Evolutionary conservation across 78 protist genomes (phyloP), one percentile per base, ranked within the genome.

Genomic region (Monocercomonoides exilis): DNA sequence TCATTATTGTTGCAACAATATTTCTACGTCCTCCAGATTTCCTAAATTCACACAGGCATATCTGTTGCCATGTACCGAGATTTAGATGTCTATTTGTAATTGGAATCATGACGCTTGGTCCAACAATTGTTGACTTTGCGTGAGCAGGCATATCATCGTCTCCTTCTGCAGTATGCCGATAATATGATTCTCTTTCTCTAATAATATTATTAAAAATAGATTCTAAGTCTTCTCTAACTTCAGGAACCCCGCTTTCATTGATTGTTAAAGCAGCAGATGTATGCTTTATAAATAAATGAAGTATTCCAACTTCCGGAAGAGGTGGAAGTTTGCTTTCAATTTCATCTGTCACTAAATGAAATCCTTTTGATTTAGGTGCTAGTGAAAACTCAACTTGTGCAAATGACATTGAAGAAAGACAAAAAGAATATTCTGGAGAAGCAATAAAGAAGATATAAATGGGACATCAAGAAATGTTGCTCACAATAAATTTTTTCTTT

Each of bases 81-180:
- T 1, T 2, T 35, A 86, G 29, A 1, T 34, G 42, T 6, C 91
- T 89, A 45, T 89, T 2, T 4, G 87, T 84, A 11, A 89, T 77
- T 2, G 91, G 91, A 3, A 89, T 86, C 5, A 63, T 85, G 41
- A 86, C 36, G 3, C 3, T 1, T 41, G 0, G n/a, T 1, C 91
- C 91, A 79, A 77, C 41, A n/a, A 89, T 44, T 38, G 87, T 38
- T 1, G 45, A 33, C 87, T 89, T 89, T 35, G 79, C 41, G 33
- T 89, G 91, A 41, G 89, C 88, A 1, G 85, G 84, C 91, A 89
- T 89, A 64, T 89, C 91, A 42, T 89, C 91, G 1, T 4, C 44
- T 2, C 91, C 91, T 43, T 89, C 88, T 33, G n/a, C 43, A n/a
- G 6, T 11, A 46, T 43, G 70, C 11, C 38, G 11, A 46, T 4